Evolutionary conservation across 176 grass and related monocot species (phyloP), one percentile per base, ranked within the genome.

Genomic region (Rhipidocladum racemiflorum): DNA sequence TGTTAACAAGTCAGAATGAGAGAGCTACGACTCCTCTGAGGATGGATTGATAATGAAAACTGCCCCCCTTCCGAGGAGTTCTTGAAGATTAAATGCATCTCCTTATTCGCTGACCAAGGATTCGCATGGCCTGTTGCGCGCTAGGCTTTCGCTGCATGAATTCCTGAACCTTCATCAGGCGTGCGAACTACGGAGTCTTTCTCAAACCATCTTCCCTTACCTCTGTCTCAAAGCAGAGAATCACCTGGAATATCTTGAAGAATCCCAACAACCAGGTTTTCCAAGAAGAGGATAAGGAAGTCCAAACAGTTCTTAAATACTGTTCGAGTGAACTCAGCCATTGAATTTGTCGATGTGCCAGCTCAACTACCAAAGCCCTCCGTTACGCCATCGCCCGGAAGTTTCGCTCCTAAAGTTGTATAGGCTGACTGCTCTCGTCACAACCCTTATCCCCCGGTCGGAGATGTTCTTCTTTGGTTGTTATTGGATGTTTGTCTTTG

Each of bases 31-130:
- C 57, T 70, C 18, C 27, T 39, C 9, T 0, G 24, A 87, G 30
- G 63, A 82, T 61, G 61, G 42, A 67, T 48, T 73, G 71, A 32
- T 68, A 48, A 70, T 74, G 46, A 21, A 5, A 62, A 82, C 60
- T 50, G 27, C 2, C 9, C 12, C 2, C 9, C 12, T 23, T 83
- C 46, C 16, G 46, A 49, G 15, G 15, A 49, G 46, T 49, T 83
- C 11, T 49, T 65, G 70, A 83, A 65, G 43, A 65, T 9, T 2
- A 66, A 74, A 55, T 50, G 71, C 49, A 73, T 36, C 13, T 25
- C 63, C 38, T 45, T 65, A 32, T 56, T 17, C 12, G 68, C 28
- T 35, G 35, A 38, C 36, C 24, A 46, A 63, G 18, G 35, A 82
- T 69, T 66, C 23, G 15, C 38, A 45, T 38, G 48, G 21, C 28